These are phyloP conservation scores for Juglanconis oblonga DNA, from an alignment of 2,329 filamentous ascomycete species.

Conservation along the genomic window DNA sequence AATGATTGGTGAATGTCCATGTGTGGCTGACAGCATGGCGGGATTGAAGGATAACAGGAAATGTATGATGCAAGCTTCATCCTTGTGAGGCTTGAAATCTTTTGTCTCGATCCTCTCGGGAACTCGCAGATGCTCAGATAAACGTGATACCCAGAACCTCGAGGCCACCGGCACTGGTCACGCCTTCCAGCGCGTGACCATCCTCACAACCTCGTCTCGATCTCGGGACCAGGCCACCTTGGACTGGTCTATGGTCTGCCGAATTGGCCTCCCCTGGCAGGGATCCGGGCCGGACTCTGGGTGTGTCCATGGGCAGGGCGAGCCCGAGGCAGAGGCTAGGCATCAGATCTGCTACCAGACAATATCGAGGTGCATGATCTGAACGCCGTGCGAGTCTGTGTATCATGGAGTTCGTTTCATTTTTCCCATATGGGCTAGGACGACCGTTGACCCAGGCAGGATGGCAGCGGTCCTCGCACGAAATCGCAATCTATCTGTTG, in stretches of 20 bases:
- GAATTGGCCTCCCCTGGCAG: not conserved
- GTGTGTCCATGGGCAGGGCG: not conserved
- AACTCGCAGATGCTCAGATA: constrained; percentile 13
- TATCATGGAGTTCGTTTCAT: constrained; percentile 7
- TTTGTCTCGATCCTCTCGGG: constrained; percentile 7
- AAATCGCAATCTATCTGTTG: not conserved
- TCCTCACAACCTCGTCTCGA: not conserved
- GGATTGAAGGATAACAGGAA: constrained; percentile 1
- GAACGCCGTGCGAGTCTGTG: not conserved
- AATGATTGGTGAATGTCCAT: constrained; percentile 8
- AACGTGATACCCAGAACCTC: constrained; percentile 9
- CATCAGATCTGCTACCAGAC: not conserved
- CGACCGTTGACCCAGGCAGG: not conserved
- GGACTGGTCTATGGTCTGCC: not conserved
- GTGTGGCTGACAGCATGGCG: constrained; percentile 13
- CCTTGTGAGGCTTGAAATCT: constrained; percentile 4
- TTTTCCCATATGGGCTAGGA: constrained; percentile 12
- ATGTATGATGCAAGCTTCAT: constrained; percentile 8
- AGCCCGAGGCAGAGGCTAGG: not conserved
- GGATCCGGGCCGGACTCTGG: not conserved
- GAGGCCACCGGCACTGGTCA: not conserved
- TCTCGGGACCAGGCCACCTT: not conserved
- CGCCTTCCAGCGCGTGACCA: not conserved
- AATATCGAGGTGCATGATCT: constrained; percentile 5
- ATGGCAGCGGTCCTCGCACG: not conserved